Conservation (phyloP, 257 asterid species). For the Gardenia jasminoides region DNA sequence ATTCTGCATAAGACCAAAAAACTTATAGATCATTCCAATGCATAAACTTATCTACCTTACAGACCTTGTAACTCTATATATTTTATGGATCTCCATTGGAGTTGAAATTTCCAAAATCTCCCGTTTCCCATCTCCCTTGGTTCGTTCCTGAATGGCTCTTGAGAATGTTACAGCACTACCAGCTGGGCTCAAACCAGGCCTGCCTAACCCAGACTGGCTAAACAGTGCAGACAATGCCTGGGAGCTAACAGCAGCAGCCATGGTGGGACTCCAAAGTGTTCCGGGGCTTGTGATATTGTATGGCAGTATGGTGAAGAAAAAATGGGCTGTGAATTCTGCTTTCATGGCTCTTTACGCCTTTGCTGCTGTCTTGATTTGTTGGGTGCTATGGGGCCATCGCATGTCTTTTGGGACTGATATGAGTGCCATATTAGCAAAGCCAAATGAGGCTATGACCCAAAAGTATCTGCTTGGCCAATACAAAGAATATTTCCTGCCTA, state of each 20-base stretch:
- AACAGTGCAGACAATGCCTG: conserved; percentile 64
- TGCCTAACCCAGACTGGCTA: conserved; percentile 44
- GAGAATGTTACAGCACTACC: conserved; percentile 27
- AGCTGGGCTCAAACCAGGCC: conserved; percentile 21
- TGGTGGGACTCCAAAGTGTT: conserved; percentile 78
- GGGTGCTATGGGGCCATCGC: conserved; percentile 62
- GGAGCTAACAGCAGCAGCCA: conserved; percentile 57
- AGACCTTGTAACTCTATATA: background rate
- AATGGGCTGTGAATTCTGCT: conserved; percentile 76
- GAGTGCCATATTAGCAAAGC: conserved; percentile 38
- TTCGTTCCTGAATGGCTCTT: background rate
- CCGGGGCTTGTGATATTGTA: conserved; percentile 67
- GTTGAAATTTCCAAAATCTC: conserved; percentile 10
- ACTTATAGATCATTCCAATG: conserved; percentile 22
- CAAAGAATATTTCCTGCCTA: conserved; percentile 28
- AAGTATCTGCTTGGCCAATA: conserved; percentile 13
- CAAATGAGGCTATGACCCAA: conserved; percentile 27
- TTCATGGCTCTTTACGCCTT: conserved; percentile 80
- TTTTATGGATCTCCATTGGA: background rate
- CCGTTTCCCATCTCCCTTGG: background rate
- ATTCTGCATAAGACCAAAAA: conserved; percentile 4
- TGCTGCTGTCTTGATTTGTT: conserved; percentile 59
- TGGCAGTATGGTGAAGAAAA: conserved; percentile 75
- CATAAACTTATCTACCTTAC: background rate
- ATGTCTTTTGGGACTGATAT: conserved; percentile 52